Conservation (phyloP, 2,329 filamentous ascomycete genomes). For the Sporothrix brasiliensis region DNA sequence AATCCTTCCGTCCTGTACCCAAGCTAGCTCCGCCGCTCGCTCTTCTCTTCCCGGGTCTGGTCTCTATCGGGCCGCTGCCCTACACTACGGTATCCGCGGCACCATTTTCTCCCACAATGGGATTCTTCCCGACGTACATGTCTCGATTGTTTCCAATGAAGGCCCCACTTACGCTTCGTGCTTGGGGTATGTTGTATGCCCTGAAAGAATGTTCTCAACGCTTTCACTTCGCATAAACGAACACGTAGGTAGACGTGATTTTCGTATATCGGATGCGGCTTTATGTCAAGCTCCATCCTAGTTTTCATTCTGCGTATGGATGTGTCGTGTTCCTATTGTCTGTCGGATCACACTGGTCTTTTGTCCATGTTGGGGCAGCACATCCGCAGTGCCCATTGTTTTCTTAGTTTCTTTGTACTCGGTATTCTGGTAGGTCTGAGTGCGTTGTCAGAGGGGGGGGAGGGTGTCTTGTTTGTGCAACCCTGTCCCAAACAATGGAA, state of each 20-base stretch:
- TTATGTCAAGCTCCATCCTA: not conserved
- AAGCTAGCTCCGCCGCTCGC: not conserved
- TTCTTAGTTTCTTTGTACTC: not conserved
- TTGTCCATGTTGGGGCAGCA: not conserved
- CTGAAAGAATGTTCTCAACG: no score
- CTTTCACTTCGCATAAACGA: no score
- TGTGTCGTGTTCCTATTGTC: not conserved
- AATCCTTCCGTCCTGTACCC: not conserved
- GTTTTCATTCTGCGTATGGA: not conserved
- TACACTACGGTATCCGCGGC: not conserved
- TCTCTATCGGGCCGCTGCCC: constrained; percentile 7
- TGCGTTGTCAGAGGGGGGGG: not conserved
- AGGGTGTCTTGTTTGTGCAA: not conserved
- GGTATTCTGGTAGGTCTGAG: not conserved
- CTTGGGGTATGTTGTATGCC: not conserved
- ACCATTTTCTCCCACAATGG: not conserved
- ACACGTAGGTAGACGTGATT: no score
- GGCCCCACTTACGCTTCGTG: not conserved
- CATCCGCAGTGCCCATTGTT: not conserved
- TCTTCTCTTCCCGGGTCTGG: not conserved
- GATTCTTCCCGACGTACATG: not conserved
- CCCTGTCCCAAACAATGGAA: constrained; percentile 10
- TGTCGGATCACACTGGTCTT: not conserved
- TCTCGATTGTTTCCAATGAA: not conserved
- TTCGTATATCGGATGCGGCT: not conserved